phyloP scores from a whole-genome alignment of 2,329 filamentous ascomycete genomes.

The Colletotrichum lupini region DNA sequence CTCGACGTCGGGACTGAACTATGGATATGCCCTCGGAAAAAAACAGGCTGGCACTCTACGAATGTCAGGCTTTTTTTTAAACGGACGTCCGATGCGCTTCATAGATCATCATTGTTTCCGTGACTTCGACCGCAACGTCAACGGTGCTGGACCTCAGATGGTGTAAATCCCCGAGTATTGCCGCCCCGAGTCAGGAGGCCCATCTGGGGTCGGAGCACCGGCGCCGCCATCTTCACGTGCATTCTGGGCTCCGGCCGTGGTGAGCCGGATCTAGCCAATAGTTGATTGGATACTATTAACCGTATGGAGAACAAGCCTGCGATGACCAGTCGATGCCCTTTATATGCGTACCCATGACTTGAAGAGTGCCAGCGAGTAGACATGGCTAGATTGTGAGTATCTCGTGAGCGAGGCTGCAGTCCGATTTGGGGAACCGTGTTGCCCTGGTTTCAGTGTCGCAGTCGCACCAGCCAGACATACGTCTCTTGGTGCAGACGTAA shows the following conservation, averaged over 20 bases:
- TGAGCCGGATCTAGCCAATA: background rate
- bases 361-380: background rate
- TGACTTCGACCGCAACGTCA: background rate
- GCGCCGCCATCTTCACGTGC: conserved; percentile 9
- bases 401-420: background rate
- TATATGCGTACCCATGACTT: background rate
- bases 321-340: background rate
- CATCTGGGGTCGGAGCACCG: background rate
- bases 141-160: background rate
- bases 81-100: background rate
- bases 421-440: background rate
- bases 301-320: background rate
- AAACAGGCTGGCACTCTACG: background rate
- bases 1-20: background rate
- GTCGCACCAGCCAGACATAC: conserved; percentile 2
- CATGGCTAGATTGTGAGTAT: background rate
- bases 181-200: conserved; percentile 24
- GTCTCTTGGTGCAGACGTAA: conserved; percentile 11
- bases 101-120: background rate
- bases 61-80: too few species aligned
- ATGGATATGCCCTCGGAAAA: background rate
- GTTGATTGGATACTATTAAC: background rate
- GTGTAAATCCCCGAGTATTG: conserved; percentile 19
- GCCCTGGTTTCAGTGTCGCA: conserved; percentile 25
- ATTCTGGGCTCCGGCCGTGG: background rate